Evolutionary conservation across 2,329 filamentous ascomycete species (phyloP).

Genomic region (Colletotrichum plurivorum): DNA sequence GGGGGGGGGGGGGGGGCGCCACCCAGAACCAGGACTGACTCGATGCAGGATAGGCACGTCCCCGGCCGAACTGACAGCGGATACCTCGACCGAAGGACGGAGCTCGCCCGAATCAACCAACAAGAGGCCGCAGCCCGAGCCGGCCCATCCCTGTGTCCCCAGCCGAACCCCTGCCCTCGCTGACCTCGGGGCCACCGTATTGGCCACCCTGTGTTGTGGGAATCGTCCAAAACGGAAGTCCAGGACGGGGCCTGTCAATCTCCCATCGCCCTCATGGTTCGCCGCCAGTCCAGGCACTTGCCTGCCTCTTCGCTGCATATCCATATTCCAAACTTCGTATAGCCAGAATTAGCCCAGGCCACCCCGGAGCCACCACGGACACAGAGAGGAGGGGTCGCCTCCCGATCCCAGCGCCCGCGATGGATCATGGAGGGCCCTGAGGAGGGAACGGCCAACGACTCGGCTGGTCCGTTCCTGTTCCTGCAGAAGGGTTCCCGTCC

Average conservation of each 20-base stretch:
- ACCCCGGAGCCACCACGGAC: constrained; percentile 36
- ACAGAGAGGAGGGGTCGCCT: constrained; percentile 24
- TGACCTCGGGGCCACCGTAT: constrained; percentile 35
- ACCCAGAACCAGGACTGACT: constrained; percentile 37
- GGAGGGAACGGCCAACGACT: constrained; percentile 27
- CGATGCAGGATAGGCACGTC: constrained; percentile 36
- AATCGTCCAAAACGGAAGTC: constrained; percentile 35
- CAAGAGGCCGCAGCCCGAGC: constrained; percentile 24
- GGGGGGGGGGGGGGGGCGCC: not conserved
- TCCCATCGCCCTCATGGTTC: constrained; percentile 38
- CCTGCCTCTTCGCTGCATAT: constrained; percentile 36
- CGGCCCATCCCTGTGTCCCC: constrained; percentile 26
- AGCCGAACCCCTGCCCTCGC: constrained; percentile 12
- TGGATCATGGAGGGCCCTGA: constrained; percentile 17
- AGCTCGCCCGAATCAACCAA: constrained; percentile 38
- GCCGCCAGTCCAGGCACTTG: constrained; percentile 36
- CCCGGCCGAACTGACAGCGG: constrained; percentile 38
- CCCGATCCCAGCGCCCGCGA: not conserved
- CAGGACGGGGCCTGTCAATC: constrained; percentile 36
- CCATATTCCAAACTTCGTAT: constrained; percentile 42
- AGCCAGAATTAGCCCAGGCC: constrained; percentile 38
- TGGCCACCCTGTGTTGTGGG: constrained; percentile 33
- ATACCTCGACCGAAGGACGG: constrained; percentile 38
- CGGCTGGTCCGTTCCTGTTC: constrained; percentile 39
- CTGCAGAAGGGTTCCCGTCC: constrained; percentile 36